Conservation (phyloP, 768 basidiomycete genomes). For the Cyclocybe cylindracea region DNA sequence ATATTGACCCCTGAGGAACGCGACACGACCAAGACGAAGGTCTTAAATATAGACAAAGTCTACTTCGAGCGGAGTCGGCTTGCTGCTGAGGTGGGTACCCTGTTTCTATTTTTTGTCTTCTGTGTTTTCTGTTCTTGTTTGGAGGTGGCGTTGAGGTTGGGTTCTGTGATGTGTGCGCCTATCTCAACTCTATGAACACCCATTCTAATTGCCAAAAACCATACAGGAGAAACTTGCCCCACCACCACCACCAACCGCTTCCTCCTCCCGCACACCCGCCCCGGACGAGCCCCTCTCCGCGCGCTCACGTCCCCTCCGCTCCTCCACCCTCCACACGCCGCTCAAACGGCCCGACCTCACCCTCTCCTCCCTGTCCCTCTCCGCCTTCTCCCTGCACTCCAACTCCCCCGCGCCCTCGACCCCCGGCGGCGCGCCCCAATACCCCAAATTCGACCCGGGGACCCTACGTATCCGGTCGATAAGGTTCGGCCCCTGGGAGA, state of each 20-base stretch:
- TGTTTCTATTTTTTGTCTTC: not conserved
- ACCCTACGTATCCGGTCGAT: constrained; percentile 80
- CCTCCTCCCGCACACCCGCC: constrained; percentile 15
- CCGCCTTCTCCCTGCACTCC: constrained; percentile 29
- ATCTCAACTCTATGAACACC: not conserved
- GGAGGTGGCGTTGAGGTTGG: too few relatives aligned
- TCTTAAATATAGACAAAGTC: constrained; percentile 59
- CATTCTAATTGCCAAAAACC: constrained; percentile 1
- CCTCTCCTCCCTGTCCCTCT: constrained; percentile 22
- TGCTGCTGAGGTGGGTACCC: constrained; percentile 68
- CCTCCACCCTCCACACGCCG: constrained; percentile 40
- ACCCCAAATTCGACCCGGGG: constrained; percentile 32
- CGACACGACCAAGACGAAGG: constrained; percentile 69
- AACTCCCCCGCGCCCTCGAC: constrained; percentile 47
- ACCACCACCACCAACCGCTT: constrained; percentile 28
- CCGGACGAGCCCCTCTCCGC: constrained; percentile 26
- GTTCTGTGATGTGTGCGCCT: not conserved
- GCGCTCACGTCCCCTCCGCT: constrained; percentile 66
- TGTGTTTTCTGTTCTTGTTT: constrained; percentile 2
- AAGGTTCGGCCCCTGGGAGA: constrained; percentile 88
- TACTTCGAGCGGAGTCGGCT: constrained; percentile 73
- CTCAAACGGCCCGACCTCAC: constrained; percentile 12
- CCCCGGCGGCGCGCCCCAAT: constrained; percentile 29
- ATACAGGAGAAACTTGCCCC: constrained; percentile 52
- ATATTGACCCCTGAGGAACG: constrained; percentile 69